These are phyloP conservation scores for Picochlorum sp. DNA, from an alignment of 139 green algal species.

Conservation along the genomic window DNA sequence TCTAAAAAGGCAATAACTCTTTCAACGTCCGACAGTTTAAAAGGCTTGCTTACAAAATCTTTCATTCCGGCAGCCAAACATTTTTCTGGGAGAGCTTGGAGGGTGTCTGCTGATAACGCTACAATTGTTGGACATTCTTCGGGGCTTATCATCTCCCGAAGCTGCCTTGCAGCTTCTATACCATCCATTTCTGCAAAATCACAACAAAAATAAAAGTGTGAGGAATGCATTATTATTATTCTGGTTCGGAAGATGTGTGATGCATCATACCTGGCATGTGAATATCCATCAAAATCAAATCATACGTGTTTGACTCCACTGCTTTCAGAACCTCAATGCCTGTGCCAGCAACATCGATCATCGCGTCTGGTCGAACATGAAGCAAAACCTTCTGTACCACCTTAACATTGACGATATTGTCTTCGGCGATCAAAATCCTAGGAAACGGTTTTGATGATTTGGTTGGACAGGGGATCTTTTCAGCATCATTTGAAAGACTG, in stretches of 20 bases:
- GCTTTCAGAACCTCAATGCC: constrained; percentile 35
- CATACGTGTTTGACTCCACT: constrained; percentile 29
- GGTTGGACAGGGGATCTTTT: too few relatives aligned
- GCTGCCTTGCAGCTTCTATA: constrained; percentile 44
- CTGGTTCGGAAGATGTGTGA: not conserved
- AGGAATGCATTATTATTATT: not conserved
- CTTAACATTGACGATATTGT: constrained; percentile 62
- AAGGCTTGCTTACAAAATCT: constrained; percentile 62
- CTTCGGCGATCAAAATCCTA: constrained; percentile 58
- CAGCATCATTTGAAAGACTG: too few relatives aligned
- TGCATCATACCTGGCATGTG: constrained; percentile 39
- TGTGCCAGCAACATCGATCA: constrained; percentile 45
- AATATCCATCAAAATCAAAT: constrained; percentile 79
- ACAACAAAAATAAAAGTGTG: not conserved
- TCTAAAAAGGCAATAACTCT: constrained; percentile 39
- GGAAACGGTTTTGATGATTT: constrained; percentile 3
- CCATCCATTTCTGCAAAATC: constrained; percentile 53
- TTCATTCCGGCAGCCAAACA: constrained; percentile 48
- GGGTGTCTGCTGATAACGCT: constrained; percentile 54
- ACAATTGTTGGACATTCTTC: constrained; percentile 45
- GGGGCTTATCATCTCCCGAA: constrained; percentile 28
- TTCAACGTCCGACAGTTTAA: constrained; percentile 55
- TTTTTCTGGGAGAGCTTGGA: constrained; percentile 31
- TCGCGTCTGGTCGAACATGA: constrained; percentile 24
- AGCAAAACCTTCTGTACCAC: constrained; percentile 40